Evolutionary conservation across 805 yeast species (phyloP).

Genomic region (Candida hungchunana): DNA sequence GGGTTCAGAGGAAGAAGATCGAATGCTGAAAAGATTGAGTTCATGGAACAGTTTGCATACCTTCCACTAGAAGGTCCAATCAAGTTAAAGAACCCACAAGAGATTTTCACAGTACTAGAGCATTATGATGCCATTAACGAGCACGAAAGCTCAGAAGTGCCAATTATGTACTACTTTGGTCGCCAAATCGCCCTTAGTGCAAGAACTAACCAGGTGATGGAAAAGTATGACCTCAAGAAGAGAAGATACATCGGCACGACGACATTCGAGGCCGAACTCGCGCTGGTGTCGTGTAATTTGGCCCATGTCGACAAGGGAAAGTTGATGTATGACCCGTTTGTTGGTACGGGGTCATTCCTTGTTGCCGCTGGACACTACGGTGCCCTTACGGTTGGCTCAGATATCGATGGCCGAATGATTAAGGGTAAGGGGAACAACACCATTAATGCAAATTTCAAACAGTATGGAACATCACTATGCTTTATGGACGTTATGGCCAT

Average conservation of each 20-base stretch:
- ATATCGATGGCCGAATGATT: slow-evolving; percentile 79
- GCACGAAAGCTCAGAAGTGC: slow-evolving; percentile 40
- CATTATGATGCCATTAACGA: slow-evolving; percentile 52
- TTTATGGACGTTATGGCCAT: slow-evolving; percentile 78
- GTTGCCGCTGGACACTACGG: slow-evolving; percentile 86
- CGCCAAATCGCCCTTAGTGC: slow-evolving; percentile 61
- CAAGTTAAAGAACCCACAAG: slow-evolving; percentile 70
- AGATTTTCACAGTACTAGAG: slow-evolving; percentile 68
- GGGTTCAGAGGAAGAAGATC: slow-evolving; percentile 67
- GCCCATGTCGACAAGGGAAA: slow-evolving; percentile 67
- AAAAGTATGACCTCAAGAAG: slow-evolving; percentile 73
- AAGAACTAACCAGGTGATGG: slow-evolving; percentile 61
- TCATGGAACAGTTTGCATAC: slow-evolving; percentile 70
- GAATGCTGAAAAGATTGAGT: slow-evolving; percentile 45
- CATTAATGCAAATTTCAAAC: slow-evolving; percentile 64
- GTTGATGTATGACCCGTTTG: slow-evolving; percentile 88
- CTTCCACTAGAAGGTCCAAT: slow-evolving; percentile 75
- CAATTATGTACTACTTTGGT: slow-evolving; percentile 68
- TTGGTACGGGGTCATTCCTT: slow-evolving; percentile 93
- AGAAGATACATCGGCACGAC: slow-evolving; percentile 93
- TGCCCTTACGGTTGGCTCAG: slow-evolving; percentile 78
- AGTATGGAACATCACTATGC: slow-evolving; percentile 54
- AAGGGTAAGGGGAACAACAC: slow-evolving; percentile 62
- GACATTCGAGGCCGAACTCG: slow-evolving; percentile 90
- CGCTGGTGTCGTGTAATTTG: slow-evolving; percentile 82